Conservation (phyloP, 331 rosid genomes). For the Quercus lobata region DNA sequence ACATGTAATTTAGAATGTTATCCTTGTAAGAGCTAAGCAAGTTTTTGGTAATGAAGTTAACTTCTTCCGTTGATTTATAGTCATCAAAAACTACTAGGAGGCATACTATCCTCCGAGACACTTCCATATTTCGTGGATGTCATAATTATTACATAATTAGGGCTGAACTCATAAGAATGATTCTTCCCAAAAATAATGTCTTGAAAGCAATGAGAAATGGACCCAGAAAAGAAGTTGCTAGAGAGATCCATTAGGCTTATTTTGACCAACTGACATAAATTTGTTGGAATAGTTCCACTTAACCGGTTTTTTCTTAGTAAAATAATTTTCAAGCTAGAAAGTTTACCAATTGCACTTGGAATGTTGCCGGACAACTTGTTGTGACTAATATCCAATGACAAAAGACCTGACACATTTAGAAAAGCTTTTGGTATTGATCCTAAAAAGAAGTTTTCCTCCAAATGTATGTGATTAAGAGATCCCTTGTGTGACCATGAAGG, state of each 20-base stretch:
- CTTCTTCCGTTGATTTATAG: not conserved
- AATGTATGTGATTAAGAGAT: not conserved
- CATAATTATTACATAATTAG: too few species aligned
- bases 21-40: not conserved
- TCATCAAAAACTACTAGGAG: too few species aligned
- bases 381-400: not conserved
- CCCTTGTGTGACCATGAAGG: not conserved
- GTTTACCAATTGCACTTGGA: not conserved
- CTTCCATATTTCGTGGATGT: too few species aligned
- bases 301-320: not conserved
- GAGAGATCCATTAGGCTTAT: not conserved
- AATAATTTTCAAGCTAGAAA: not conserved
- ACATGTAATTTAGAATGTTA: not conserved
- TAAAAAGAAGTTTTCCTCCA: not conserved
- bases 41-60: not conserved
- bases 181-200: not conserved
- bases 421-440: not conserved
- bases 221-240: not conserved
- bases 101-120: too few species aligned
- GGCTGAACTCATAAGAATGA: too few species aligned
- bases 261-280: not conserved
- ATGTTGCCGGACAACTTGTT: not conserved
- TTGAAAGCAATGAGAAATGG: too few species aligned
- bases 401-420: not conserved
- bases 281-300: not conserved